Conservation (phyloP, 1,284 basidiomycete genomes). For the Termitomyces sp. region DNA sequence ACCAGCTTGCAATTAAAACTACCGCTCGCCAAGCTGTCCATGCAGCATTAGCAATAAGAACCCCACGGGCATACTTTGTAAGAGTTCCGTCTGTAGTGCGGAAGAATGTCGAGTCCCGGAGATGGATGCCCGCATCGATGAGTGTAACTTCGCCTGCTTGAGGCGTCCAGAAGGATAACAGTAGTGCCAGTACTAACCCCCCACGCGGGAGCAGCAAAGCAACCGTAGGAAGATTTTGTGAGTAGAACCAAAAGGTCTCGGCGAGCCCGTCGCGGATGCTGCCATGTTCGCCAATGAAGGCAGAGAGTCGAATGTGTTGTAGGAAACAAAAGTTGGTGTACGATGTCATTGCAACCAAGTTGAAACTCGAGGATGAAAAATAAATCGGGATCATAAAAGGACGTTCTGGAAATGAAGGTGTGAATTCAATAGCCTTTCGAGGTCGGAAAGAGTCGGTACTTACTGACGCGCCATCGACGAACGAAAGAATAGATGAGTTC, state of each 20-base stretch:
- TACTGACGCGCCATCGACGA: slow-evolving; percentile 77
- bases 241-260: slow-evolving; percentile 73
- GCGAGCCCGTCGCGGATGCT: slow-evolving; percentile 62
- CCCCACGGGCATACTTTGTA: slow-evolving; percentile 66
- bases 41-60: slow-evolving; percentile 70
- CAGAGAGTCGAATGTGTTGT: slow-evolving; percentile 65
- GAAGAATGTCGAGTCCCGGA: slow-evolving; percentile 73
- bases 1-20: slow-evolving; percentile 66
- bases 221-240: slow-evolving; percentile 77
- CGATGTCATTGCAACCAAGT: slow-evolving; percentile 67
- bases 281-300: slow-evolving; percentile 53
- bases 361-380: slow-evolving; percentile 71
- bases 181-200: slow-evolving; percentile 62
- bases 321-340: slow-evolving; percentile 82
- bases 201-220: slow-evolving; percentile 76
- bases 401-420: slow-evolving; percentile 48
- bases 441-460: slow-evolving; percentile 33
- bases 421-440: background rate
- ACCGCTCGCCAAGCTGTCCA: slow-evolving; percentile 71
- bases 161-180: slow-evolving; percentile 59
- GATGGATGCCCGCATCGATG: slow-evolving; percentile 41
- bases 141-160: slow-evolving; percentile 44
- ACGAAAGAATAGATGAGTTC: slow-evolving; percentile 77
- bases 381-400: slow-evolving; percentile 79
- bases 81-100: slow-evolving; percentile 54